Evolutionary conservation across 2,329 filamentous ascomycete genomes (phyloP).

Genomic region (Cadophora malorum): DNA sequence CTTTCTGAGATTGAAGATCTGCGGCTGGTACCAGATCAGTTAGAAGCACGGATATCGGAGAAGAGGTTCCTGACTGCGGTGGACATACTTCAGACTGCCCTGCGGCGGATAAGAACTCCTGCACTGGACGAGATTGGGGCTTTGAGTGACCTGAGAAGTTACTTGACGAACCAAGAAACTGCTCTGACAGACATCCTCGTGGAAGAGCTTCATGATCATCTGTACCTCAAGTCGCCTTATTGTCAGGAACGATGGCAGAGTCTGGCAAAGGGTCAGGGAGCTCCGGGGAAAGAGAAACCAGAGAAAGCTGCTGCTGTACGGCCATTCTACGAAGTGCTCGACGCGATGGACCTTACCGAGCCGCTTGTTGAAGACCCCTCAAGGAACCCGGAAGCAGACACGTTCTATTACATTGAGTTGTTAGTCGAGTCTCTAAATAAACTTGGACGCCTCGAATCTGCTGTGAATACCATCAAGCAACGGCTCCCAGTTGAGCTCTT

Average conservation of each 20-base stretch:
- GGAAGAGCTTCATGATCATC: slow-evolving; percentile 96
- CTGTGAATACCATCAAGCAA: slow-evolving; percentile 90
- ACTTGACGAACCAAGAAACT: slow-evolving; percentile 91
- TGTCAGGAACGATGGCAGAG: slow-evolving; percentile 95
- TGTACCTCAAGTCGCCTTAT: slow-evolving; percentile 97
- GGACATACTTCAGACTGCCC: slow-evolving; percentile 85
- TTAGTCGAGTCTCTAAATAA: slow-evolving; percentile 90
- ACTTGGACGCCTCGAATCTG: slow-evolving; percentile 82
- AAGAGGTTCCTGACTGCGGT: slow-evolving; percentile 94
- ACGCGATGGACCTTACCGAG: slow-evolving; percentile 64
- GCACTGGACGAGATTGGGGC: slow-evolving; percentile 93
- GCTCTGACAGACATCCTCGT: slow-evolving; percentile 91
- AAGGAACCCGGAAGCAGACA: slow-evolving; percentile 93
- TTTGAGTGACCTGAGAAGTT: slow-evolving; percentile 82
- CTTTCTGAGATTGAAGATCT: slow-evolving; percentile 87
- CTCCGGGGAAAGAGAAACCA: slow-evolving; percentile 51
- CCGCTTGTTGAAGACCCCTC: slow-evolving; percentile 82
- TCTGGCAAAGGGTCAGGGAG: slow-evolving; percentile 71
- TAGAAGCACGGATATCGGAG: slow-evolving; percentile 94
- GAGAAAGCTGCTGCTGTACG: slow-evolving; percentile 50
- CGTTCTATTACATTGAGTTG: slow-evolving; percentile 89
- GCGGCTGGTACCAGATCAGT: slow-evolving; percentile 85
- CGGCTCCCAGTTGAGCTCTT: slow-evolving; percentile 93
- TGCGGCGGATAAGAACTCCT: slow-evolving; percentile 82
- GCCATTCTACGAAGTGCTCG: slow-evolving; percentile 66